Evolutionary conservation across 1,139 yeast genomes (phyloP), one percentile per base, ranked within the genome.

Genomic region (Hyphopichia fennica): DNA sequence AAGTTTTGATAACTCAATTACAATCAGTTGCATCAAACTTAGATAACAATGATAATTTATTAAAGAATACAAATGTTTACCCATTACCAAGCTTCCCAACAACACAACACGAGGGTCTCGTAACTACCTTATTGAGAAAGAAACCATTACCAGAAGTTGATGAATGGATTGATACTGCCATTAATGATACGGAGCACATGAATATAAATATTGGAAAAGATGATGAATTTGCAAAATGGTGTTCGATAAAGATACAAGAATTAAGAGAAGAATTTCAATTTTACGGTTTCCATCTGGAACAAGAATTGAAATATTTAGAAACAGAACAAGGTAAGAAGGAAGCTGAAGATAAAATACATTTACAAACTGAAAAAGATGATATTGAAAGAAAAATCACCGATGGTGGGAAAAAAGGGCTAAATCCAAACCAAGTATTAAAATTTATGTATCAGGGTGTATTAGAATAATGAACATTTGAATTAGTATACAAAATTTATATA

Each of bases 131-230:
- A 48, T 65, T 93, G 46, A 75, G 98, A 44, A 93, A 90, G 60
- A 91, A 91, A 59, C 84, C 87, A 39, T 69, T 87, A 13, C 98
- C 98, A 0, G 97, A 90, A 52, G 96, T 91, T 1, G 89, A 84
- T 43, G 87, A 82, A 37, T 90, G 97, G 98, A 79, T 89, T 14
- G 74, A 75, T 15, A 70, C 72, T 16, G 90, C 93, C 2, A 64
- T 69, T 19, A 71, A 67, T 10, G 56, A 55, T 37, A 48, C 58
- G 15, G 55, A 56, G 25, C n/a, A 39, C 10, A 43, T 55, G 18
- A 60, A 65, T 18, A 71, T 74, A n/a, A 46, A 64, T 39, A 44
- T 57, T 16, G 46, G 62, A 23, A 65, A 64, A 18, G 83, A 79
- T 45, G 84, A 81, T 46, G 78, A 77, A 36, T 67, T 83, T 52